A percentile compares a stretch with the other conserved stretches of the same genome.
Evolutionary conservation across 2,329 filamentous ascomycete species (phyloP).

Genomic region (Colletotrichum abscissum): DNA sequence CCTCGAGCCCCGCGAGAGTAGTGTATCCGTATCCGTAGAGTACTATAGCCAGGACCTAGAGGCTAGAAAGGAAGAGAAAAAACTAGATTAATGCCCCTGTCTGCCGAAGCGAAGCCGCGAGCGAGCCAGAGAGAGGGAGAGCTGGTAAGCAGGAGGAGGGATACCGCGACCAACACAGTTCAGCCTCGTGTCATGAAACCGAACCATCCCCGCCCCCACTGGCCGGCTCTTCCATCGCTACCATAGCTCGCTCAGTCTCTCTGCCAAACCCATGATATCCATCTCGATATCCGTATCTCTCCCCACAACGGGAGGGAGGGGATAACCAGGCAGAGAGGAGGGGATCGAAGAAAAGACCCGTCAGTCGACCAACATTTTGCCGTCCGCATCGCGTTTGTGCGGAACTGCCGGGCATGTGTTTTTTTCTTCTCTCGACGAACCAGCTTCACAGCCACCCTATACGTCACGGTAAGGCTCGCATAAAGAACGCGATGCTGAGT

Average conservation of each 20-base stretch:
- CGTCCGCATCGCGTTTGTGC: not conserved
- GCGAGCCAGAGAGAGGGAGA: not conserved
- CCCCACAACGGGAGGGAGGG: not conserved
- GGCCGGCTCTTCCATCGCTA: conserved; percentile 1
- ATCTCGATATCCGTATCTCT: not conserved
- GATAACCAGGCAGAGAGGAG: not conserved
- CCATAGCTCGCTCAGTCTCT: not conserved
- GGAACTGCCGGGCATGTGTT: conserved; percentile 18
- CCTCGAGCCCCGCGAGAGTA: conserved; percentile 1
- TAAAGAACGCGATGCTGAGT: conserved; percentile 2
- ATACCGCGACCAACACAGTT: conserved; percentile 9
- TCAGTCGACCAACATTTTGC: not conserved
- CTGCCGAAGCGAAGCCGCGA: not conserved
- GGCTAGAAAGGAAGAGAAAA: not conserved
- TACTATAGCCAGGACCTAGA: not conserved
- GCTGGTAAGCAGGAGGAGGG: not conserved
- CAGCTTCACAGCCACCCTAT: conserved; percentile 9
- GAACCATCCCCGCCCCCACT: conserved; percentile 19
- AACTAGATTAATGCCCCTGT: not conserved
- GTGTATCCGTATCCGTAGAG: too few relatives aligned
- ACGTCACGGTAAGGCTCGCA: conserved; percentile 17
- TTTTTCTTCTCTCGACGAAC: not conserved
- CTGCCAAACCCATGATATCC: not conserved
- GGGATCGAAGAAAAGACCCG: not conserved
- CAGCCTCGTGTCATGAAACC: conserved; percentile 27